Evolutionary conservation across 2,329 filamentous ascomycete species (phyloP), one percentile per base, ranked within the genome.

Genomic region (Cordyceps pruinosa): DNA sequence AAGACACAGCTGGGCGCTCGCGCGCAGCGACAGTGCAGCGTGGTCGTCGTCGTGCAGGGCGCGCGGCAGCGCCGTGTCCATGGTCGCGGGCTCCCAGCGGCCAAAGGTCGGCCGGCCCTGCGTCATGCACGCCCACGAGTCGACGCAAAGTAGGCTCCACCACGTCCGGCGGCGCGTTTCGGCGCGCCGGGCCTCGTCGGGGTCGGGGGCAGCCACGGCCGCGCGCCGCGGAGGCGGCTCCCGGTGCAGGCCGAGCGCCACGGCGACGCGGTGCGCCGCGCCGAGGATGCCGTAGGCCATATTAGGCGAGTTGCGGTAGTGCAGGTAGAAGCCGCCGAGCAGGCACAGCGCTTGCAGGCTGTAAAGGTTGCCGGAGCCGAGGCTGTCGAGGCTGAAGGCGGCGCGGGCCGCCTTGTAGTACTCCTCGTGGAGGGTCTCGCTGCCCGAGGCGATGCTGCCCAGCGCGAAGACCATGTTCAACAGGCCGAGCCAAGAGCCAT

Each of bases 221-320:
- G 17, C n/a, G n/a, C n/a, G n/a, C n/a, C n/a, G n/a, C n/a, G n/a
- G 59, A 26, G 17, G 58, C 25, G 66, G 65, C 72, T 90, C 87
- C 52, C 86, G 79, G 68, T 90, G 87, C 17, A 90, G 72, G 2
- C 87, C 87, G 28, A 90, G 75, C 1, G 86, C 84, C 59, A 84
- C 87, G n/a, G 87, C 87, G 81, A 90, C 88, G 56, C 87, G 78
- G 56, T 89, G 77, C 4, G 86, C 84, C 3, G 86, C 86, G 19
- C 87, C 87, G 65, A 88, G 81, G 10, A 90, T 76, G 25, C 86
- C 83, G 66, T 89, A 88, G 17, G 87, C 88, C 75, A 90, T 86
- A 66, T 90, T 90, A 2, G 87, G 87, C 21, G 86, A 79, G 70
- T 89, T 89, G 64, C 88, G 83, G 65, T 90, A 90, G 69, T 90